Evolutionary conservation across 371 early-diverging fungal genomes (phyloP).

Genomic region (Syncephalis fuscata): DNA sequence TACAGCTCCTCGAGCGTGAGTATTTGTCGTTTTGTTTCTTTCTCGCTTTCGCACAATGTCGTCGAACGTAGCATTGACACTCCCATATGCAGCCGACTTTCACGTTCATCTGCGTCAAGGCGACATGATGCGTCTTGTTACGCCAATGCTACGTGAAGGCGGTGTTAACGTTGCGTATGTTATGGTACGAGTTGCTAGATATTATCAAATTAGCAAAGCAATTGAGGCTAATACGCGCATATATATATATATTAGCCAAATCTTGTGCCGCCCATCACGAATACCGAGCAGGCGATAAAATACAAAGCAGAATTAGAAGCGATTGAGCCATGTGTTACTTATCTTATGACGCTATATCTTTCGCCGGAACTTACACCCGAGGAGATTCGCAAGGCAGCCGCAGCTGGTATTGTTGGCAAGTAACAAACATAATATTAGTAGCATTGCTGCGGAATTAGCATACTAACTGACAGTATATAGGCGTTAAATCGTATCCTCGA

Average conservation of each 20-base stretch:
- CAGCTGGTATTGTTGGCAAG: conserved; percentile 68
- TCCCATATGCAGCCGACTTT: conserved; percentile 76
- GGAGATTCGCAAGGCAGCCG: conserved; percentile 73
- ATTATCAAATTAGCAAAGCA: background rate
- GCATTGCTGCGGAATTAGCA: background rate
- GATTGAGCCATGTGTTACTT: conserved; percentile 72
- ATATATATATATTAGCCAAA: conserved; percentile 50
- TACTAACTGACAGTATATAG: conserved; percentile 15
- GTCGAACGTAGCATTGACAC: background rate
- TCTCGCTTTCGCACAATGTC: too few species aligned
- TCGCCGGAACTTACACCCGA: conserved; percentile 74
- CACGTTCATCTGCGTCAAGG: conserved; percentile 91
- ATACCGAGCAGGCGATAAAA: conserved; percentile 65
- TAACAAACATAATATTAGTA: background rate
- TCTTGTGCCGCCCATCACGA: conserved; percentile 77
- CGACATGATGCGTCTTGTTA: conserved; percentile 78
- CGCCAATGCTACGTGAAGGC: conserved; percentile 58
- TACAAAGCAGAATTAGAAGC: conserved; percentile 66
- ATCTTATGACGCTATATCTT: conserved; percentile 89
- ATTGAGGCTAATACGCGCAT: background rate
- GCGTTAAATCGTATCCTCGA: conserved; percentile 93
- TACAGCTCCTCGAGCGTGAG: too few species aligned
- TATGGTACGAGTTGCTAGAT: conserved; percentile 44
- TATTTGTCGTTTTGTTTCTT: too few species aligned
- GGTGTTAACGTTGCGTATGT: conserved; percentile 84